Evolutionary conservation across 2,329 filamentous ascomycete genomes (phyloP).

Genomic region (Magnaporthiopsis rhizophila): DNA sequence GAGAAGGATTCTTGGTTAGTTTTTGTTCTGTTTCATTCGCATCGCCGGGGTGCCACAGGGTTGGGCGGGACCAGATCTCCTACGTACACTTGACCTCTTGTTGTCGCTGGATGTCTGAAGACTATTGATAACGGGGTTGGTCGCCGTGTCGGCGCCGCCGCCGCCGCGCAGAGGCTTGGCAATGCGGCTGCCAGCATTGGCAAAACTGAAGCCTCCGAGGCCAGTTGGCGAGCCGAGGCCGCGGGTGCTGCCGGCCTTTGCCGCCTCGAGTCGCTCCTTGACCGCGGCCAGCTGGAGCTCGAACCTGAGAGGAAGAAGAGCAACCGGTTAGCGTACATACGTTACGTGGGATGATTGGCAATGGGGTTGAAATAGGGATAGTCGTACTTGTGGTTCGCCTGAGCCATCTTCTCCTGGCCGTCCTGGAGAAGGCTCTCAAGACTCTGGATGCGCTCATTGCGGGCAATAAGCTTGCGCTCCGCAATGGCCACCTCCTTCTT

Average conservation of each 20-base stretch:
- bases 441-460: slow-evolving; percentile 94
- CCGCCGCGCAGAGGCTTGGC: slow-evolving; percentile 57
- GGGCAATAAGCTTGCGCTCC: slow-evolving; percentile 90
- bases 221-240: slow-evolving; percentile 60
- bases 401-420: slow-evolving; percentile 95
- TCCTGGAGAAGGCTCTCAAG: slow-evolving; percentile 89
- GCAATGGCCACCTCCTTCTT: slow-evolving; percentile 99
- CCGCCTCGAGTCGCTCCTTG: slow-evolving; percentile 94
- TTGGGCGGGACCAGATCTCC: too few species aligned
- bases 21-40: slow-evolving; percentile 8
- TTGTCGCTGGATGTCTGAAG: slow-evolving; percentile 50
- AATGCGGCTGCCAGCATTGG: slow-evolving; percentile 55
- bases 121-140: slow-evolving; percentile 48
- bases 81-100: slow-evolving; percentile 52
- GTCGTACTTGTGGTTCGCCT: slow-evolving; percentile 90
- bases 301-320: slow-evolving; percentile 55
- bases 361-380: slow-evolving; percentile 8
- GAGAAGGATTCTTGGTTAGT: background rate
- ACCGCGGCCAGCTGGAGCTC: slow-evolving; percentile 94
- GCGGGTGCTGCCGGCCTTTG: slow-evolving; percentile 84
- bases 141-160: slow-evolving; percentile 31
- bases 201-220: slow-evolving; percentile 64
- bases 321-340: slow-evolving; percentile 1
- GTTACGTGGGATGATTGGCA: slow-evolving; percentile 7
- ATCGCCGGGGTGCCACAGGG: background rate